Base-by-base conservation (phyloP, 2,329 filamentous ascomycete genomes). In the Trichoderma polysporum region DNA sequence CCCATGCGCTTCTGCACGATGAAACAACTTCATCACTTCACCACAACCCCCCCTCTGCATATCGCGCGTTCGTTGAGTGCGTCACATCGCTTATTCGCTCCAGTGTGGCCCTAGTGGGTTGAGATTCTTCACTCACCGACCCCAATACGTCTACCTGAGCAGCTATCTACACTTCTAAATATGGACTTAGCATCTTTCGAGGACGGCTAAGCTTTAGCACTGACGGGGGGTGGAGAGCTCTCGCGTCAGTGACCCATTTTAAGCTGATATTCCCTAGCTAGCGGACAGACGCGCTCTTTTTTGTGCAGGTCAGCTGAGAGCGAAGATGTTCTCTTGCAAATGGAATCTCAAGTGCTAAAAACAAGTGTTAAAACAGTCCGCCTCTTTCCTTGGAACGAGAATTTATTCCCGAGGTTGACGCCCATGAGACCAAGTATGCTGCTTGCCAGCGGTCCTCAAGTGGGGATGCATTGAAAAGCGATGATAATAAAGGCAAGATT, bases 81-180 rank as follows among this genome's bases (percentile, higher is more conserved):
- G 54, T 33, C 39, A 58, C 41, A 45, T 66, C 37, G 58, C 66
- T 47, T 56, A 68, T 54, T 66, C 62, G 62, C 63, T 61, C 49
- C 33, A 31, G 27, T 27, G 50, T 22, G 37, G 66, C 49, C 37
- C 53, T 49, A n/a, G 45, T 2, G n/a, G n/a, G 17, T 22, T 64
- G 33, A 29, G 35, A 39, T 17, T 27, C 53, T 35, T 39, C 33
- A 17, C 53, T n/a, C 45, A 31, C 45, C 47, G 58, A 41, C 29
- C 45, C 35, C 31, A 35, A 45, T 19, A 25, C 37, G 59, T 53
- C 60, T 37, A 10, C 19, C 25, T 8, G n/a, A n/a, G n/a, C 39
- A 56, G 47, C 60, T n/a, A 64, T 64, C 60, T 56, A 33, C 37
- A 56, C 35, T 35, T 45, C 60, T 56, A 35, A 56, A 47, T 45